phyloP scores from a whole-genome alignment of 768 basidiomycete genomes.

The Goffeauzyma gilvescens region DNA sequence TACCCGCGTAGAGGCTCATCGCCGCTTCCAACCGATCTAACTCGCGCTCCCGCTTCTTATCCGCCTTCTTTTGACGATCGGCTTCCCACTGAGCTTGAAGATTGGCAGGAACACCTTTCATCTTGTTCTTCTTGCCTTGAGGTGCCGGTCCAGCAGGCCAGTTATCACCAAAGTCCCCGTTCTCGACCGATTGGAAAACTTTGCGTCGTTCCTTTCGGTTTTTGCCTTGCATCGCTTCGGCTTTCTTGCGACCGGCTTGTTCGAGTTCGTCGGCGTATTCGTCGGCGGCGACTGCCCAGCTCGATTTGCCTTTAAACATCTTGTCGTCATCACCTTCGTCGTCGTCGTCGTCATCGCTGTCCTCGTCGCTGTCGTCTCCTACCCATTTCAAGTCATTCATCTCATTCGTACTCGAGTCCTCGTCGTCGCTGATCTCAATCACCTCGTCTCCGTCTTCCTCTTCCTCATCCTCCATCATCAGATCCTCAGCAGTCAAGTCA shows the following conservation, averaged over 20 bases:
- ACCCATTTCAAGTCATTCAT: slow-evolving; percentile 7
- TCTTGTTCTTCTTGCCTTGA: slow-evolving; percentile 35
- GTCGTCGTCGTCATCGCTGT: slow-evolving; percentile 30
- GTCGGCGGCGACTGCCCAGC: slow-evolving; percentile 43
- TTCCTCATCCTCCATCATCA: neutral
- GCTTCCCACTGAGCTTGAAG: slow-evolving; percentile 55
- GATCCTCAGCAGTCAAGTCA: slow-evolving; percentile 15
- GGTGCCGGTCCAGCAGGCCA: slow-evolving; percentile 15
- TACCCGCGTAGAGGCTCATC: slow-evolving; percentile 43
- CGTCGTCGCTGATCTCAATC: slow-evolving; percentile 5
- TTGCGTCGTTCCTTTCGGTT: slow-evolving; percentile 41
- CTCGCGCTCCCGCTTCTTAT: slow-evolving; percentile 46
- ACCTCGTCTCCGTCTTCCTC: slow-evolving; percentile 14
- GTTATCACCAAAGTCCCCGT: slow-evolving; percentile 37
- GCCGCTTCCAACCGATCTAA: slow-evolving; percentile 41
- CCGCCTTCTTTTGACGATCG: slow-evolving; percentile 69
- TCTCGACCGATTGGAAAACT: slow-evolving; percentile 43
- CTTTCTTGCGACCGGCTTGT: slow-evolving; percentile 45
- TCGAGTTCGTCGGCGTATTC: slow-evolving; percentile 40
- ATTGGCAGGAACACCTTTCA: slow-evolving; percentile 38
- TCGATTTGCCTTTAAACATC: slow-evolving; percentile 24
- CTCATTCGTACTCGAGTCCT: slow-evolving; percentile 13
- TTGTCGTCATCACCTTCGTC: slow-evolving; percentile 15
- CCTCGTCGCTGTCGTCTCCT: slow-evolving; percentile 11
- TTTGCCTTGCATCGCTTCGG: slow-evolving; percentile 36